Conservation (phyloP, 2,329 filamentous ascomycete species). For the Chaetomiaceae sp. region DNA sequence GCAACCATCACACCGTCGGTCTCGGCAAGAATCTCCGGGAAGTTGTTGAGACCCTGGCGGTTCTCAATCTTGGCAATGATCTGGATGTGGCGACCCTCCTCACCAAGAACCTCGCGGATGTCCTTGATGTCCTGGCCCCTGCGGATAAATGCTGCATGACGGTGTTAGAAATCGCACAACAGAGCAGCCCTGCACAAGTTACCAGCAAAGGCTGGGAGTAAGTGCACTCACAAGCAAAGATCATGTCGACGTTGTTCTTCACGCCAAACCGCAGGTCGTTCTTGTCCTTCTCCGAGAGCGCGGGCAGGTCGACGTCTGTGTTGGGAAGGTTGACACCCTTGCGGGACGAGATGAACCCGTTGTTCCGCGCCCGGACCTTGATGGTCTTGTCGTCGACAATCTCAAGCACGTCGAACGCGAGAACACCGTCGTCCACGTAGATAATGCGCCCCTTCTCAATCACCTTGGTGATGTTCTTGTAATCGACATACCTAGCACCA, state of each 20-base stretch:
- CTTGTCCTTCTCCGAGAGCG: constrained; percentile 97
- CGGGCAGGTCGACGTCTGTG: constrained; percentile 96
- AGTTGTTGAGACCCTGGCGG: constrained; percentile 99
- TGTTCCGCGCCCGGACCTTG: constrained; percentile 84
- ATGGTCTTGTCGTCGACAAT: constrained; percentile 85
- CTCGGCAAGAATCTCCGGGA: constrained; percentile 89
- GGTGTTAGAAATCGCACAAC: background rate
- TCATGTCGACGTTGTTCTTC: constrained; percentile 98
- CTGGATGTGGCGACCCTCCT: constrained; percentile 92
- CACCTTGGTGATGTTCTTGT: constrained; percentile 99
- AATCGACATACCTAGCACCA: constrained; percentile 76
- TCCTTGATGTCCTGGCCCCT: constrained; percentile 85
- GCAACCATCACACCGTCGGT: constrained; percentile 99
- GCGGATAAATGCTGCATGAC: constrained; percentile 68
- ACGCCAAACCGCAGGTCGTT: constrained; percentile 89
- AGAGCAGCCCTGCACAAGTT: background rate
- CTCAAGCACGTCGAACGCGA: constrained; percentile 89
- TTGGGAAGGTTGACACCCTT: constrained; percentile 99
- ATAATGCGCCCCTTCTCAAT: constrained; percentile 86
- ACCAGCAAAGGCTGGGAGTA: no score
- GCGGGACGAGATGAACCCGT: constrained; percentile 96
- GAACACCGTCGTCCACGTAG: constrained; percentile 97
- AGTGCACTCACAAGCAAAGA: constrained; percentile 64
- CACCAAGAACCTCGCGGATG: constrained; percentile 85
- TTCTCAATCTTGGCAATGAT: constrained; percentile 99